Conservation (phyloP, 805 yeast species). For the Pichia occidentalis region DNA sequence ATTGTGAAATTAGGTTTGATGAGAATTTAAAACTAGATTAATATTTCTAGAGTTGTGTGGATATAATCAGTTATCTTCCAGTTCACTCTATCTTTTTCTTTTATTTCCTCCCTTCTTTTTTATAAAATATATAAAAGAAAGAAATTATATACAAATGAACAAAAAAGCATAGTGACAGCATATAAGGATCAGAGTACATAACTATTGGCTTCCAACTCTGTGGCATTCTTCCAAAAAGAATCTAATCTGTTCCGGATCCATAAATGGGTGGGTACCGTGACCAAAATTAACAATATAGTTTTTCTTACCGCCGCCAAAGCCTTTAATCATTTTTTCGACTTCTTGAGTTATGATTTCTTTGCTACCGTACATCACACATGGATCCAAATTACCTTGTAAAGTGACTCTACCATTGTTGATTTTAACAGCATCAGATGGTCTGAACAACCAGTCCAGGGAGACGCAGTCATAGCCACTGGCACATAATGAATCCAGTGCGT, state of each 20-base stretch:
- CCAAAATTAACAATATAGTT: constrained; percentile 93
- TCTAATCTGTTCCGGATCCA: constrained; percentile 86
- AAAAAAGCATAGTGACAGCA: no score
- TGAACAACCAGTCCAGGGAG: constrained; percentile 90
- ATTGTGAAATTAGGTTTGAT: constrained; percentile 13
- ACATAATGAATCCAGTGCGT: constrained; percentile 81
- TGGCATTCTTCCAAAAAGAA: constrained; percentile 68
- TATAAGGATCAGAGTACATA: no score
- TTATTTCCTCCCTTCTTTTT: no score
- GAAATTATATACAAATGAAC: no score
- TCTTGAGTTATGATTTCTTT: constrained; percentile 72
- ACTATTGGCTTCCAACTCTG: constrained; percentile 14
- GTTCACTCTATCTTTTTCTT: no score
- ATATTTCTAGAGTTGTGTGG: background rate
- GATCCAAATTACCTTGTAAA: constrained; percentile 93
- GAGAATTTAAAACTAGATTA: constrained; percentile 10
- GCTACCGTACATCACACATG: constrained; percentile 90
- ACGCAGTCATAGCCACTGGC: constrained; percentile 76
- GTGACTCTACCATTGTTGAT: constrained; percentile 70
- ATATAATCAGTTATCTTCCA: no score
- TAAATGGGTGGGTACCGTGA: constrained; percentile 97
- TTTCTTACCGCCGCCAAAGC: constrained; percentile 91
- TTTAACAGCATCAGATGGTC: constrained; percentile 77
- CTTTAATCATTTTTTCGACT: constrained; percentile 81
- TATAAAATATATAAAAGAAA: no score